Evolutionary conservation across 495 filamentous ascomycete species (phyloP).

Genomic region (Penicillium egyptiacum): DNA sequence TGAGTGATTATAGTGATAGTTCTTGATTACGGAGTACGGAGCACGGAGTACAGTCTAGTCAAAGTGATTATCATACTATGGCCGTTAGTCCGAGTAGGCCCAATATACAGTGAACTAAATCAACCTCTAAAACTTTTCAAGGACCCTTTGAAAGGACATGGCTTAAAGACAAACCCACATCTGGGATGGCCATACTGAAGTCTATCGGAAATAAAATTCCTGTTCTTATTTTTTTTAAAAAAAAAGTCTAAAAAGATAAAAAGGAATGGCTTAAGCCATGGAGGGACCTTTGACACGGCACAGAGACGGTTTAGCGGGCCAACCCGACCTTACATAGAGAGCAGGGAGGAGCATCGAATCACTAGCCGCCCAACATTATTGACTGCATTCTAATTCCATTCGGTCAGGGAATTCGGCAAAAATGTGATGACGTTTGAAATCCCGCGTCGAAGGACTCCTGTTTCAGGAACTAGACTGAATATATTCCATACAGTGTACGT

Average conservation of each 20-base stretch:
- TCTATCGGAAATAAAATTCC: neutral
- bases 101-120: neutral
- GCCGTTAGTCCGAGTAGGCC: no score
- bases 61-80: no score
- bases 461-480: neutral
- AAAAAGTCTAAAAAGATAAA: slow-evolving; percentile 6
- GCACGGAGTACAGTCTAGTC: no score
- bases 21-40: neutral
- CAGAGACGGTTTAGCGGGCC: slow-evolving; percentile 27
- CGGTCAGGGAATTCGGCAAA: slow-evolving; percentile 14
- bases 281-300: slow-evolving; percentile 28
- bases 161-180: slow-evolving; percentile 21
- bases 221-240: neutral
- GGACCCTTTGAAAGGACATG: slow-evolving; percentile 1
- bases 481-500: neutral
- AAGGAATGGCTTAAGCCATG: slow-evolving; percentile 18
- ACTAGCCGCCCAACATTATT: slow-evolving; percentile 30
- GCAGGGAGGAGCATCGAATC: slow-evolving; percentile 15
- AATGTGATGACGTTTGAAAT: slow-evolving; percentile 33
- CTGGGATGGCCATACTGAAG: slow-evolving; percentile 8
- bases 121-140: slow-evolving; percentile 13
- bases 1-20: slow-evolving; percentile 11
- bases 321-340: slow-evolving; percentile 25
- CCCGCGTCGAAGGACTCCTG: neutral
- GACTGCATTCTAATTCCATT: slow-evolving; percentile 25